Base-by-base conservation (phyloP, 2,329 filamentous ascomycete species). In the Graphilbum fragrans region DNA sequence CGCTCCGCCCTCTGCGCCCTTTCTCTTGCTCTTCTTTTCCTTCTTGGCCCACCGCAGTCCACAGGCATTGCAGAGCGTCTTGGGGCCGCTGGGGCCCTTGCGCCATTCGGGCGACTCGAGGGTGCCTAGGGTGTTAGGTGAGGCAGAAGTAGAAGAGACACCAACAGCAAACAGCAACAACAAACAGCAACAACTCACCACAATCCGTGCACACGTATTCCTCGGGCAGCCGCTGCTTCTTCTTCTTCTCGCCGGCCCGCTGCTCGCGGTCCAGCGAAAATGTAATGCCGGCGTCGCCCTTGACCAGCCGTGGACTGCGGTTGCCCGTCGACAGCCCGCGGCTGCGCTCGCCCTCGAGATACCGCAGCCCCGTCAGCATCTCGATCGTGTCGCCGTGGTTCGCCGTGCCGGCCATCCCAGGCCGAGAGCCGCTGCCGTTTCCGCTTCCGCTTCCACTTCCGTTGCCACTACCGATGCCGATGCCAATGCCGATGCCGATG, bases 151-250 rank as follows among this genome's bases (percentile, higher is more conserved):
- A 12, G 4, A 35, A 32, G n/a, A 40, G 34, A 33, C 8, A 23
- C 21, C 3, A 39, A 23, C 8, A 36, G 14, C 25, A 41, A 21
- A 32, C 11, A 12, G 14, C 11, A 9, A 14, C 10, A 32, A 32
- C 29, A 27, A 27, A 12, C 8, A 4, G 4, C 8, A 19, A 39
- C 10, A 18, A 65, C 72, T 49, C 64, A 67, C 90, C 88, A 62
- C 90, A 96, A 59, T 95, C 90, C 1, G 86, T 90, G 60, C 90
- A 96, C 31, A 94, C 86, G 56, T 95, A 95, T 66, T 95, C 88
- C 55, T 94, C 78, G 2, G 74, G 72, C 20, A 77, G 70, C 58
- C 94, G 94, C 37, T 86, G 66, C 58, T 94, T 94, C 67, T 83
- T 84, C 67, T 93, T 93, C 61, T 94, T 88, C 46, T 86, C 82